Evolutionary conservation across 164 flowering plant genomes (phyloP).

Genomic region (Aristolochia contorta): DNA sequence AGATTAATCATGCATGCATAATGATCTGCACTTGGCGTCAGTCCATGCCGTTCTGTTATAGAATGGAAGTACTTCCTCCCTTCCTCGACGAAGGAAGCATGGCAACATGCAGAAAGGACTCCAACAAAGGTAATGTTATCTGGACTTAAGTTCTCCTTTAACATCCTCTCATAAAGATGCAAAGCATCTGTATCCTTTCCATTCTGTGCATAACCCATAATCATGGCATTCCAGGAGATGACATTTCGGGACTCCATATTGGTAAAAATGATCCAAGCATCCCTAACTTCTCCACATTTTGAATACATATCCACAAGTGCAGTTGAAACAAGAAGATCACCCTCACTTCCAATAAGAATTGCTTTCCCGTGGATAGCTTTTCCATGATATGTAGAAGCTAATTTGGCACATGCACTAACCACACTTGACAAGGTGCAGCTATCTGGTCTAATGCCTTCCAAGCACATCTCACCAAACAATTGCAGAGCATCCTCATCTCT

Average conservation of each 20-base stretch:
- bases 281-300: constrained; percentile 40
- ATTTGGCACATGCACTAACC: constrained; percentile 38
- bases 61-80: constrained; percentile 37
- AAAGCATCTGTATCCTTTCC: constrained; percentile 45
- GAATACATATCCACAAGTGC: constrained; percentile 60
- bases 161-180: constrained; percentile 37
- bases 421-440: constrained; percentile 32
- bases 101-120: constrained; percentile 36
- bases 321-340: constrained; percentile 37
- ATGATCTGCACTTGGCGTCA: constrained; percentile 41
- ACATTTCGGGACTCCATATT: constrained; percentile 28
- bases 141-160: constrained; percentile 31
- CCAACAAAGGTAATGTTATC: constrained; percentile 47
- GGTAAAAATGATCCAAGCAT: constrained; percentile 32
- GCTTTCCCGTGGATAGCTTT: constrained; percentile 35
- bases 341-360: constrained; percentile 23
- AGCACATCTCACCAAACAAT: constrained; percentile 31
- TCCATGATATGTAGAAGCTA: constrained; percentile 37
- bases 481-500: constrained; percentile 39
- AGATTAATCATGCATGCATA: constrained; percentile 52
- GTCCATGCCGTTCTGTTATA: constrained; percentile 31
- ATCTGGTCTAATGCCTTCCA: constrained; percentile 30
- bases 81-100: constrained; percentile 28
- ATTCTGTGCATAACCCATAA: constrained; percentile 32
- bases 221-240: constrained; percentile 34